Base-by-base conservation (phyloP, 139 green algal species). In the Mychonastes homosphaera region DNA sequence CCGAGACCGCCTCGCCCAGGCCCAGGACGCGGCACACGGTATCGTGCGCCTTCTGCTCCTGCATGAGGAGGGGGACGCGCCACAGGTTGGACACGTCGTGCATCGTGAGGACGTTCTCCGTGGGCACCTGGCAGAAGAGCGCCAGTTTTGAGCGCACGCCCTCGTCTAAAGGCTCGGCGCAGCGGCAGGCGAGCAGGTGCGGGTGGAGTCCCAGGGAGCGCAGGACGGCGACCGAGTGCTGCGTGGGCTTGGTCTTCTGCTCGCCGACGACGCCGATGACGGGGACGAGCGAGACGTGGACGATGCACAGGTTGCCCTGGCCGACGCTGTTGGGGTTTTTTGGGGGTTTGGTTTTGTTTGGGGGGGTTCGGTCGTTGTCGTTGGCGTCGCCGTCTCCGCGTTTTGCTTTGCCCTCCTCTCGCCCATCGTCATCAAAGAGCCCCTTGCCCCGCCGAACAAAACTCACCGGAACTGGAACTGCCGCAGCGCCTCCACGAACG, bases 221-320 rank as follows among this genome's bases (percentile, higher is more conserved):
- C 63, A 99, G 79, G 54, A 86, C 81, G 56, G 75, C 64, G 35
- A 99, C 91, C 34, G 74, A 89, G 77, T 99, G 92, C 79, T 99
- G 92, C 19, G 92, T 99, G 28, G 92, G 92, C 82, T 99, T 99
- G 23, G 92, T 99, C 71, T 99, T 99, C 81, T 99, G 91, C 84
- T 95, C 91, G 6, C 91, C 92, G 41, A 98, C 92, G 33, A 92
- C 92, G 24, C 92, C 92, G 35, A 99, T 88, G 16, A 97, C 86
- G 0, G 92, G 92, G 47, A 99, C 90, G 61, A 98, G 73, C 67
- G 67, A 87, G 26, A 99, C 92, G 62, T 99, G 92, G 49, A 98
- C 80, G 13, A 85, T 63, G 71, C 82, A 94, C 57, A 95, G 80
- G 72, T 93, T 93, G 51, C 65, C 56, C 2, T 66, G 29, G 10